Evolutionary conservation across 352 stramenopile genomes (phyloP).

Genomic region (Phytopythium ostracodes): DNA sequence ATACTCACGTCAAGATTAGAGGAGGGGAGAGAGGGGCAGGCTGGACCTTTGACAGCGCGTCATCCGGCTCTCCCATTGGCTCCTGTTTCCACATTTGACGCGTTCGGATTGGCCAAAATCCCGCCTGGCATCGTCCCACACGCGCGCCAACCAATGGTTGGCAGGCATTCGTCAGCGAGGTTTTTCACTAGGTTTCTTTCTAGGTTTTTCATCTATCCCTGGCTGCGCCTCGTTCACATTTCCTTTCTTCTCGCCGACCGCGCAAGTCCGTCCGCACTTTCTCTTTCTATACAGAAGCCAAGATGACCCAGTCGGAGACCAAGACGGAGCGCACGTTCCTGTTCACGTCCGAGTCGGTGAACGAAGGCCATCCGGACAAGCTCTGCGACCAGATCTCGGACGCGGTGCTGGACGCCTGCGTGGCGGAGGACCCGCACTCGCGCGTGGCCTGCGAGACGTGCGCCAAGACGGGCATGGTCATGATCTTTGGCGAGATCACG

Average conservation of each 20-base stretch:
- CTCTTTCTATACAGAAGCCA: slow-evolving; percentile 8
- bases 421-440: slow-evolving; percentile 97
- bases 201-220: slow-evolving; percentile 6
- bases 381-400: slow-evolving; percentile 99
- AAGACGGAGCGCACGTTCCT: slow-evolving; percentile 85
- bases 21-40: neutral
- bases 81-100: neutral
- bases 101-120: slow-evolving; percentile 23
- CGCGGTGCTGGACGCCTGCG: slow-evolving; percentile 97
- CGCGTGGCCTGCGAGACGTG: slow-evolving; percentile 98
- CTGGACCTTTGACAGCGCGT: slow-evolving; percentile 1
- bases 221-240: no score
- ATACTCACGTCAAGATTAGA: slow-evolving; percentile 4
- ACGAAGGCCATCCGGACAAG: slow-evolving; percentile 98
- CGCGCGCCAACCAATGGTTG: slow-evolving; percentile 3
- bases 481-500: slow-evolving; percentile 99
- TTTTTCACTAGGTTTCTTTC: slow-evolving; percentile 13
- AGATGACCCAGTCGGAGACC: slow-evolving; percentile 52
- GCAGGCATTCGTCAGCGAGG: slow-evolving; percentile 16
- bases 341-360: slow-evolving; percentile 99
- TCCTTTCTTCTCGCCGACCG: slow-evolving; percentile 10
- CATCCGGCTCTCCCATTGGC: neutral
- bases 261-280: slow-evolving; percentile 2
- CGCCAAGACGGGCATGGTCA: slow-evolving; percentile 99
- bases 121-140: neutral